A percentile compares a stretch with the other conserved stretches of the same genome.
These are phyloP conservation scores for Coemansia sp. DNA, from an alignment of 371 early-diverging fungal species.

Conservation along the genomic window DNA sequence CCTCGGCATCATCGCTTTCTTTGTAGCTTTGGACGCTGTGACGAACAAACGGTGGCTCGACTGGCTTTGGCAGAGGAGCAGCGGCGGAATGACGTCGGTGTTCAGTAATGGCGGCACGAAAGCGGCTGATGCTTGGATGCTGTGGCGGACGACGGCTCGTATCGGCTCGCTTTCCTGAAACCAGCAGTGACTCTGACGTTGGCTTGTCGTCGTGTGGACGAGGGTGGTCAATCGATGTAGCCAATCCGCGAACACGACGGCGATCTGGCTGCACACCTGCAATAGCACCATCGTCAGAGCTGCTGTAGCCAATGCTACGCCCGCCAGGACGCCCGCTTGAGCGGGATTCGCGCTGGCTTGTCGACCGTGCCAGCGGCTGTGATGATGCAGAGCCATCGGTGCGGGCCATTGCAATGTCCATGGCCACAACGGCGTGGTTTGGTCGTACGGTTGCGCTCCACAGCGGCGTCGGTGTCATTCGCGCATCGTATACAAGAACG, in stretches of 20 bases:
- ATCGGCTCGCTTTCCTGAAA: background rate
- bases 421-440: constrained; percentile 12
- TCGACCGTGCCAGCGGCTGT: constrained; percentile 13
- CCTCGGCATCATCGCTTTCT: constrained; percentile 7
- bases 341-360: constrained; percentile 15
- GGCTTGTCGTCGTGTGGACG: background rate
- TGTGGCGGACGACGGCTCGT: constrained; percentile 27
- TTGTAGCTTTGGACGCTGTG: background rate
- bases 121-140: constrained; percentile 31
- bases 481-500: constrained; percentile 30
- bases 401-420: constrained; percentile 11
- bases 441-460: constrained; percentile 21
- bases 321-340: background rate
- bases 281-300: constrained; percentile 10
- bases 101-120: constrained; percentile 31
- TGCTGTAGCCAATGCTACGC: background rate
- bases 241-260: constrained; percentile 11
- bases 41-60: background rate
- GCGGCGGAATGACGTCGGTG: constrained; percentile 1
- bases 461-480: constrained; percentile 22
- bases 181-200: background rate
- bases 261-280: constrained; percentile 11
- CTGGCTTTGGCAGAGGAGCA: background rate
- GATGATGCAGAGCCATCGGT: background rate
- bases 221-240: background rate